These are phyloP conservation scores for Acanthamoeba healyi DNA, from an alignment of 208 protist species.

Conservation along the genomic window DNA sequence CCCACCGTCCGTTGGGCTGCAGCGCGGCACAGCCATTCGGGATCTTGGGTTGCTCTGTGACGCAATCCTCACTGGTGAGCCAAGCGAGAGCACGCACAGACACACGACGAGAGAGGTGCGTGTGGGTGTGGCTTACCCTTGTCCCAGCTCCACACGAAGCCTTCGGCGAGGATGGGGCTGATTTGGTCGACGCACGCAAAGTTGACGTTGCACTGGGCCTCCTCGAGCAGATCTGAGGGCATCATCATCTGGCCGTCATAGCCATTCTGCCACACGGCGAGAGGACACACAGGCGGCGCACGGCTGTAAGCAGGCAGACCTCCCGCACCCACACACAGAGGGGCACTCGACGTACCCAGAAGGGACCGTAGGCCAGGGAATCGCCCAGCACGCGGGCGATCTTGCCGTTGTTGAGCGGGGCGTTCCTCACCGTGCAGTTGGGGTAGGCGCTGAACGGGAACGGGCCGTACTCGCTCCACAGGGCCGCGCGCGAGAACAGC, in stretches of 20 bases:
- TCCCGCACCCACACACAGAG: background rate
- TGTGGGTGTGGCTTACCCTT: background rate
- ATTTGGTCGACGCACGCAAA: slow-evolving; percentile 48
- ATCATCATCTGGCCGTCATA: slow-evolving; percentile 32
- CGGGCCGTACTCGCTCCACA: slow-evolving; percentile 18
- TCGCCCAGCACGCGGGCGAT: slow-evolving; percentile 42
- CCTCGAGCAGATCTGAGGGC: background rate
- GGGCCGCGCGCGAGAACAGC: background rate
- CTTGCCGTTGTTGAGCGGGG: slow-evolving; percentile 8
- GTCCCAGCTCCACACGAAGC: slow-evolving; percentile 55
- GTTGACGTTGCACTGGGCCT: slow-evolving; percentile 29
- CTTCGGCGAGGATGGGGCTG: background rate
- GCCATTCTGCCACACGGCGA: background rate
- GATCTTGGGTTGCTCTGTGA: background rate
- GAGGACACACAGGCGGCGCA: background rate
- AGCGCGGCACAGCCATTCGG: background rate
- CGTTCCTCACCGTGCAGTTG: slow-evolving; percentile 21
- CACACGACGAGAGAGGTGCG: background rate
- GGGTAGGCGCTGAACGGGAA: background rate
- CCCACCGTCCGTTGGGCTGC: slow-evolving; percentile 7
- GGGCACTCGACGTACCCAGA: background rate
- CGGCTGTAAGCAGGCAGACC: background rate
- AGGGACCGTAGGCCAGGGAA: slow-evolving; percentile 34
- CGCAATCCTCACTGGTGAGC: no score
- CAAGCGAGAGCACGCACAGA: background rate